Base-by-base conservation (phyloP, 2,329 filamentous ascomycete species). In the Pseudocercospora macadamiae region DNA sequence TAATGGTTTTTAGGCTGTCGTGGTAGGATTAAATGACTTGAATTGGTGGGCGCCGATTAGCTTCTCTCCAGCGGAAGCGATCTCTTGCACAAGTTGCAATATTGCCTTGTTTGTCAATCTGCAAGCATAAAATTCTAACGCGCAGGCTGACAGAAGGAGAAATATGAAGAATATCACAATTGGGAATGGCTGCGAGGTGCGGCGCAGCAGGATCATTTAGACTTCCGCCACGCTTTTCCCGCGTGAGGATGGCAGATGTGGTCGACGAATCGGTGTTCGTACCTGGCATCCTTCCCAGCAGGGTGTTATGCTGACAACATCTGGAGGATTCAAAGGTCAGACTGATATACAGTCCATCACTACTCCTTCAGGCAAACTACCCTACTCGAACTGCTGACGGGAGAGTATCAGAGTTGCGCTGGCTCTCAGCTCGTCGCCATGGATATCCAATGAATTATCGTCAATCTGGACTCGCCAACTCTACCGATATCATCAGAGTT, bases 121-220 rank as follows among this genome's bases (percentile, higher is more conserved):
- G n/a, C n/a, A n/a, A n/a, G n/a, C n/a, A n/a, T n/a, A n/a, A n/a
- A n/a, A n/a, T n/a, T n/a, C n/a, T n/a, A n/a, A n/a, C n/a, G n/a
- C n/a, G n/a, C n/a, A n/a, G n/a, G n/a, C n/a, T n/a, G n/a, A n/a
- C n/a, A n/a, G n/a, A n/a, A n/a, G n/a, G n/a, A n/a, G n/a, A n/a
- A n/a, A n/a, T n/a, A n/a, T n/a, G n/a, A n/a, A n/a, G n/a, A n/a
- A n/a, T n/a, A n/a, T n/a, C n/a, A n/a, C n/a, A n/a, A n/a, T n/a
- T n/a, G n/a, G n/a, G n/a, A n/a, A n/a, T n/a, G n/a, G n/a, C n/a
- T n/a, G n/a, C n/a, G n/a, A n/a, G n/a, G n/a, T n/a, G n/a, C n/a
- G n/a, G n/a, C n/a, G n/a, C n/a, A 39, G 21, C 42, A 45, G 42
- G 42, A 47, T 26, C 42, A n/a, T n/a, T n/a, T 45, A 45, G 21